A percentile compares a stretch with the other conserved stretches of the same genome.
These are phyloP conservation scores for Dactylellina parvicollis DNA, from an alignment of 2,329 filamentous ascomycete genomes.

Conservation along the genomic window DNA sequence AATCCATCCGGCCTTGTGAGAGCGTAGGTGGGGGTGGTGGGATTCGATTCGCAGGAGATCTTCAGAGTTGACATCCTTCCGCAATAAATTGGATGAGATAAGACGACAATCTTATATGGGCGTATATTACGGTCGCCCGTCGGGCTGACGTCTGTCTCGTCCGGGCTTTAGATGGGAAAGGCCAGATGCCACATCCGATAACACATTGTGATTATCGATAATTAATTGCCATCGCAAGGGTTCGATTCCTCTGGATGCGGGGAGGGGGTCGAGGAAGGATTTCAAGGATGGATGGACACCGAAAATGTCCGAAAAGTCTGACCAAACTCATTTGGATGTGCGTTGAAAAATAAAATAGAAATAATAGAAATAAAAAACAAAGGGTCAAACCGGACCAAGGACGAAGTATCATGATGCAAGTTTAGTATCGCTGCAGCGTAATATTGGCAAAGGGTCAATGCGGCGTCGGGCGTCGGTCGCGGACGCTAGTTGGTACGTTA, in stretches of 20 bases:
- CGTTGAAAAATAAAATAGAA: neutral
- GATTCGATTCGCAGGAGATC: slow-evolving; percentile 11
- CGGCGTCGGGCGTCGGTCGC: neutral
- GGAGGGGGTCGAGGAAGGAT: neutral
- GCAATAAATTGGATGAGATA: slow-evolving; percentile 35
- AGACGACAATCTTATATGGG: slow-evolving; percentile 25
- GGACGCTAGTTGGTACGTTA: neutral
- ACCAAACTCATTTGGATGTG: neutral
- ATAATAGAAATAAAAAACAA: too few relatives aligned
- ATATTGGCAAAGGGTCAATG: neutral
- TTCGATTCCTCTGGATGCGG: too few relatives aligned
- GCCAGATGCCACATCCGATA: neutral
- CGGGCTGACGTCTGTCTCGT: too few relatives aligned
- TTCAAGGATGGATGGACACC: neutral
- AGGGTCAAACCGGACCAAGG: too few relatives aligned
- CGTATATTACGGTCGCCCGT: neutral
- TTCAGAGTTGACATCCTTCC: slow-evolving; percentile 14
- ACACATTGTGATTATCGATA: neutral
- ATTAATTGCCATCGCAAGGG: neutral
- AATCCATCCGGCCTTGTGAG: neutral
- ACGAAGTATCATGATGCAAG: neutral
- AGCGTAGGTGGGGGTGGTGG: too few relatives aligned
- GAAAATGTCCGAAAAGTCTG: neutral
- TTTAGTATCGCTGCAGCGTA: neutral
- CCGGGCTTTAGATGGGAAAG: neutral